Conservation (phyloP, 345 rosid species). For the Corymbia maculata region DNA sequence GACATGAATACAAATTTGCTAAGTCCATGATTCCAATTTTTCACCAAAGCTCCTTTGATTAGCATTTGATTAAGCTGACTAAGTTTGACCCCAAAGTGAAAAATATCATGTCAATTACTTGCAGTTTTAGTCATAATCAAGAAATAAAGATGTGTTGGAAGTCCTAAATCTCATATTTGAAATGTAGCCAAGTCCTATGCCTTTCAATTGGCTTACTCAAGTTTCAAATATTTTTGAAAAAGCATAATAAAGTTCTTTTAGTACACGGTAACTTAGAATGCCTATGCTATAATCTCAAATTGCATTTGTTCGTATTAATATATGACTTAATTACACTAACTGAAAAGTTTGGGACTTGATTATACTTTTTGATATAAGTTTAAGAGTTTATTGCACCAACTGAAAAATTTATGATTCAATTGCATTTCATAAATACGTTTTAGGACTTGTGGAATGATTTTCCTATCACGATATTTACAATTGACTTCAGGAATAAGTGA, state of each 20-base stretch:
- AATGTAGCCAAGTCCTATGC: background rate
- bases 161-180: background rate
- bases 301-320: background rate
- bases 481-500: background rate
- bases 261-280: background rate
- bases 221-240: background rate
- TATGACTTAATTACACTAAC: background rate
- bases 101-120: background rate
- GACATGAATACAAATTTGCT: too few species aligned
- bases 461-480: background rate
- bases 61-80: background rate
- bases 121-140: background rate
- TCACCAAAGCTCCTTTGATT: too few species aligned
- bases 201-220: background rate
- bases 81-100: background rate
- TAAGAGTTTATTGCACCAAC: background rate
- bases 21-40: too few species aligned
- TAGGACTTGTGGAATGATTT: fast-evolving
- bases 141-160: background rate
- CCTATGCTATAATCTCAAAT: background rate
- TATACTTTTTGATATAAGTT: background rate
- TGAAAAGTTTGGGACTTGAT: fast-evolving
- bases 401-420: background rate
- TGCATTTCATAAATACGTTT: background rate
- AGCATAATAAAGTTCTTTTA: fast-evolving